phyloP scores from a whole-genome alignment of 768 basidiomycete genomes.

The Gymnopilus dilepis region DNA sequence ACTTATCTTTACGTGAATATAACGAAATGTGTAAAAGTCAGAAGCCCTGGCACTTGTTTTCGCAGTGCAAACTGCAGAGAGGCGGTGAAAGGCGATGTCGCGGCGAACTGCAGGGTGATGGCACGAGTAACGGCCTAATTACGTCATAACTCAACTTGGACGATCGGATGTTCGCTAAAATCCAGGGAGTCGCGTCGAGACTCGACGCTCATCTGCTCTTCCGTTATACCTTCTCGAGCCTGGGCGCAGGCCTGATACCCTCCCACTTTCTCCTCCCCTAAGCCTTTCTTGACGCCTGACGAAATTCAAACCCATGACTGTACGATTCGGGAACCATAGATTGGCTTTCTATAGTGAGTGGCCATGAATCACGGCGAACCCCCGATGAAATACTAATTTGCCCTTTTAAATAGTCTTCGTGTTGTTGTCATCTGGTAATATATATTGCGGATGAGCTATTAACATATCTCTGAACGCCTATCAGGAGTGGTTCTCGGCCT shows the following conservation, averaged over 20 bases:
- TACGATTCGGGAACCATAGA: constrained; percentile 63
- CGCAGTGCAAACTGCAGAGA: too few relatives aligned
- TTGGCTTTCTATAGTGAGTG: constrained; percentile 54
- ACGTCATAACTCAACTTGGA: constrained; percentile 14
- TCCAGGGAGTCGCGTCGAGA: too few relatives aligned
- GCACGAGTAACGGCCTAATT: neutral
- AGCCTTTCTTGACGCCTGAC: neutral
- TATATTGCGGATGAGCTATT: neutral
- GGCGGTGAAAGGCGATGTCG: too few relatives aligned
- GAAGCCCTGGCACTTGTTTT: too few relatives aligned
- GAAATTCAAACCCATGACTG: constrained; percentile 49
- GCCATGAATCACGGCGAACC: constrained; percentile 9
- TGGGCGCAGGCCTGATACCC: constrained; percentile 12
- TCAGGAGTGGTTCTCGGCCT: constrained; percentile 68
- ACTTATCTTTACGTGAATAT: neutral
- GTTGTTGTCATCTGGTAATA: constrained; percentile 49
- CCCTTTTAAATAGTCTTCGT: constrained; percentile 44
- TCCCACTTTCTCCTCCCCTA: constrained; percentile 9
- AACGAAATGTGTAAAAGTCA: neutral
- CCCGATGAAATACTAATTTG: constrained; percentile 11
- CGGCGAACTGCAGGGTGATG: neutral
- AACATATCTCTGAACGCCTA: neutral
- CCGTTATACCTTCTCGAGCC: constrained; percentile 5
- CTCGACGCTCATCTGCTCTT: constrained; percentile 1
- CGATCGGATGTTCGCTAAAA: neutral